These are phyloP conservation scores for Alloteropsis semialata DNA, from an alignment of 176 grass and related monocot species.

Conservation along the genomic window DNA sequence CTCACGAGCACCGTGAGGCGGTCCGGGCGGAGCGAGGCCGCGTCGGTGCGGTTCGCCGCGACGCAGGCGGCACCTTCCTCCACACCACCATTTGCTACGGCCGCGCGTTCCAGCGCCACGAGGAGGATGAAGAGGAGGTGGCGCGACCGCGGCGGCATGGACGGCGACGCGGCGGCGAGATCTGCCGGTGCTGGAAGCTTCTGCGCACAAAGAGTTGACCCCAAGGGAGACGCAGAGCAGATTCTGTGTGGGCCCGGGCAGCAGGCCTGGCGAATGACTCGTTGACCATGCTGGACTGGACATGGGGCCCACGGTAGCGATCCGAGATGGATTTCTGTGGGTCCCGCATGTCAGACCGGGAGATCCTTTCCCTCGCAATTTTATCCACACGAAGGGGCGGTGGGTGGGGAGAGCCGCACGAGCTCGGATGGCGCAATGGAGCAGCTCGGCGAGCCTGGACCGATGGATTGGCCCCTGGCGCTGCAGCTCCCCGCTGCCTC, in stretches of 20 bases:
- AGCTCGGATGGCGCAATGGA: constrained; percentile 43
- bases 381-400: constrained; percentile 31
- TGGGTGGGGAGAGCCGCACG: constrained; percentile 3
- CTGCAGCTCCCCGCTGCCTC: not conserved
- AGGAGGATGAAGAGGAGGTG: constrained; percentile 19
- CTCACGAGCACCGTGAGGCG: constrained; percentile 76
- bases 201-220: not conserved
- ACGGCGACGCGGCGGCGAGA: constrained; percentile 25
- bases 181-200: constrained; percentile 16
- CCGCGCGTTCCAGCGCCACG: not conserved
- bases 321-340: constrained; percentile 7
- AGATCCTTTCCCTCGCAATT: constrained; percentile 6
- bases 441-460: constrained; percentile 21
- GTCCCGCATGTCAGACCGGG: not conserved
- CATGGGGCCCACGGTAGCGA: not conserved
- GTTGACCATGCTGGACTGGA: not conserved
- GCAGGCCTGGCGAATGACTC: not conserved
- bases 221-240: not conserved
- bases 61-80: constrained; percentile 27
- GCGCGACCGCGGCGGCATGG: constrained; percentile 15
- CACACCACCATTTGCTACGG: not conserved
- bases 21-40: constrained; percentile 38
- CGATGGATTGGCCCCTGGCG: not conserved
- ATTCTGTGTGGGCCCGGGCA: not conserved
- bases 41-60: constrained; percentile 23